Evolutionary conservation across 2,329 filamentous ascomycete species (phyloP).

Genomic region (Diaporthe ampelina): DNA sequence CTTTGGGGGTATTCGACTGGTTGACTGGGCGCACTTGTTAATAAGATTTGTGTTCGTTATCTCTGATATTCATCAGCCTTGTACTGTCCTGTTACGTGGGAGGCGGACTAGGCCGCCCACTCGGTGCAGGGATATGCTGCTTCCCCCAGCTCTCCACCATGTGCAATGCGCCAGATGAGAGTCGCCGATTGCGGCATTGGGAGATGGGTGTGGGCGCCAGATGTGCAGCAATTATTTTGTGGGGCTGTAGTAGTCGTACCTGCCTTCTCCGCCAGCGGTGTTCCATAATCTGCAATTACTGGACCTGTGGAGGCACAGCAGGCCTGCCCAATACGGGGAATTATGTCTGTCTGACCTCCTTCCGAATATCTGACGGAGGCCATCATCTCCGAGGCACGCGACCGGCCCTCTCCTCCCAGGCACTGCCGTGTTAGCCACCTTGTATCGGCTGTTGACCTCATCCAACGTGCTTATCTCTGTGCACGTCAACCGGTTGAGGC

Average conservation of each 20-base stretch:
- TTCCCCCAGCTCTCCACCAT: constrained; percentile 34
- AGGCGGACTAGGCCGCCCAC: constrained; percentile 6
- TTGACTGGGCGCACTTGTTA: background rate
- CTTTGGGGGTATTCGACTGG: background rate
- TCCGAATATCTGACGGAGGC: background rate
- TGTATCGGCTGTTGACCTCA: background rate
- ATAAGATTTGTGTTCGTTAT: constrained; percentile 30
- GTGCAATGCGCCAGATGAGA: constrained; percentile 22
- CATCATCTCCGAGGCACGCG: background rate
- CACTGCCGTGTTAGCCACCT: background rate
- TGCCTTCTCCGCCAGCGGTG: background rate
- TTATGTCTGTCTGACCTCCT: background rate
- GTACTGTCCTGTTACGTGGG: constrained; percentile 16
- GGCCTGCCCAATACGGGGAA: background rate
- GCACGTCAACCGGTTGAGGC: background rate
- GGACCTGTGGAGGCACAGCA: background rate
- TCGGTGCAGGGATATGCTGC: constrained; percentile 31
- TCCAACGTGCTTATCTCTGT: constrained; percentile 12
- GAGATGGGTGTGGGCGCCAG: too few species aligned
- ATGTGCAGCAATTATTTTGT: constrained; percentile 3
- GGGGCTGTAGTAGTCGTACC: background rate
- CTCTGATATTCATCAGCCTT: constrained; percentile 28
- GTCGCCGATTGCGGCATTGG: constrained; percentile 38
- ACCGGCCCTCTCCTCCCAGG: too few species aligned
- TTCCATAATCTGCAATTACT: background rate